Base-by-base conservation (phyloP, 1,284 basidiomycete species). In the Tilletia walkeri region DNA sequence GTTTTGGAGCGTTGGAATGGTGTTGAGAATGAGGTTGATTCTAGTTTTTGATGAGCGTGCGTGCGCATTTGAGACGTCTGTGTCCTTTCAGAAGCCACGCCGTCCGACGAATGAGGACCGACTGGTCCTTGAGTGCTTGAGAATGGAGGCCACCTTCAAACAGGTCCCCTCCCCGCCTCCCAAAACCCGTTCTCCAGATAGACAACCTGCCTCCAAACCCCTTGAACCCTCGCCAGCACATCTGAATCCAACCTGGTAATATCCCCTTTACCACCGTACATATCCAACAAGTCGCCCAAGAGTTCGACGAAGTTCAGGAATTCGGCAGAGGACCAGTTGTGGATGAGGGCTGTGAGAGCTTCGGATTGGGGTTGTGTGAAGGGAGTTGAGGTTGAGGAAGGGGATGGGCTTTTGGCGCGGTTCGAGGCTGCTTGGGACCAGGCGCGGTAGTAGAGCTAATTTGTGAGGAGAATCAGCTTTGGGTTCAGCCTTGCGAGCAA, bases 281-380 rank as follows among this genome's bases (percentile, higher is more conserved):
- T 85, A 75, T 91, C 86, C 2, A 91, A 87, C 9, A 90, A 80
- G 38, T 84, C 81, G 0, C 85, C 86, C 24, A 91, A 85, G 0
- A 86, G 85, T 14, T 87, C 78, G 6, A 91, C 90, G 76, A 91
- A 91, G 2, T 79, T 78, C 16, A 85, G 85, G 78, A 91, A 91
- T 69, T 89, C 89, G 0, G 85, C 81, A 67, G 86, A 87, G 18
- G 89, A 90, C 90, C 90, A 92, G 79, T 88, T 90, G 20, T 67
- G 47, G 50, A 73, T 72, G 45, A 74, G 68, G 16, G 4, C 12
- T 24, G 20, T 20, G 39, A 66, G 38, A 45, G 47, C 45, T 4
- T 36, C 65, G 39, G 20, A 30, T 47, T 47, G 65, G 20, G 65
- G 38, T 5, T n/a, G 18, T 18, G n/a, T 39, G 30, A 67, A 53